Conservation (phyloP, 306 rosid genomes). For the Inga oerstediana region DNA sequence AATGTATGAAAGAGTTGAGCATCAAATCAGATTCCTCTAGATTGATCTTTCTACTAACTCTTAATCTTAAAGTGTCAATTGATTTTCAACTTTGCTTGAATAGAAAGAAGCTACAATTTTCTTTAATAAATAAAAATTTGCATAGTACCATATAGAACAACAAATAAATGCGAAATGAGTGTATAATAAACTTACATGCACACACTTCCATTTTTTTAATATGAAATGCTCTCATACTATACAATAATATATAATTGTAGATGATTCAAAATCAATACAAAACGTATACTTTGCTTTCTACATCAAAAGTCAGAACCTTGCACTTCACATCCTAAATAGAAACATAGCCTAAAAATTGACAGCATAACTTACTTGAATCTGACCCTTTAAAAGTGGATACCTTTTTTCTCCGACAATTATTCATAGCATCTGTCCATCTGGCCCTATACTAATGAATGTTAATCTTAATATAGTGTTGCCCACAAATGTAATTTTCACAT, state of each 20-base stretch:
- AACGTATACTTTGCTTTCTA: background rate
- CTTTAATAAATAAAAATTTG: background rate
- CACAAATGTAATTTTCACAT: background rate
- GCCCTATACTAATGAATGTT: background rate
- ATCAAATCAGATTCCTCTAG: background rate
- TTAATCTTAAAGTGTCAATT: background rate
- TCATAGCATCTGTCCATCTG: slow-evolving; percentile 4
- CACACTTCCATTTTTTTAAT: background rate
- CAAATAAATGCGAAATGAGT: background rate
- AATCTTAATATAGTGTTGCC: background rate
- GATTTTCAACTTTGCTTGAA: background rate
- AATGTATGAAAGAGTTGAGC: background rate
- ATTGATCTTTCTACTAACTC: background rate
- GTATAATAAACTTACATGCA: background rate
- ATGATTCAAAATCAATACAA: background rate
- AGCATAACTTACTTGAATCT: slow-evolving; percentile 21
- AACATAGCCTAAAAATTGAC: slow-evolving; percentile 35
- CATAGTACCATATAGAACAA: background rate
- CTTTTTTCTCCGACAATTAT: background rate
- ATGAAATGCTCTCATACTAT: background rate
- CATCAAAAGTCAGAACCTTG: background rate
- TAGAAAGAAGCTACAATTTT: background rate
- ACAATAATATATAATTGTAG: background rate
- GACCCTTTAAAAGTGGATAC: background rate
- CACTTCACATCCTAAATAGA: slow-evolving; percentile 13